These are phyloP conservation scores for Tetradesmus lagerheimii DNA, from an alignment of 139 green algal genomes.

Conservation along the genomic window DNA sequence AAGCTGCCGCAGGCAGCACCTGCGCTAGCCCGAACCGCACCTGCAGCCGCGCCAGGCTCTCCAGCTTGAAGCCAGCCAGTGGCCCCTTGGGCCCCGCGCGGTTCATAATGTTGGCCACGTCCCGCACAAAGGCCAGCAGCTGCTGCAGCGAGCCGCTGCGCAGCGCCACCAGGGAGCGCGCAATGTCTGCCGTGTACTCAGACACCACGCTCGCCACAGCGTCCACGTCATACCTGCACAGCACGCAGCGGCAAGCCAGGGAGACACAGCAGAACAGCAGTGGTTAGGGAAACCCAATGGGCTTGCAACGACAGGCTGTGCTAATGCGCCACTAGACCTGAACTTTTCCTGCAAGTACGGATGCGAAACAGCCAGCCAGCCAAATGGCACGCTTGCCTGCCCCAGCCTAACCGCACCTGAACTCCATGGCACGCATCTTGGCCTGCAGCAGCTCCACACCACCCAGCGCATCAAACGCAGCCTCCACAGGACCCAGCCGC, in stretches of 20 bases:
- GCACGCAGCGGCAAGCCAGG: not conserved
- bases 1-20: not conserved
- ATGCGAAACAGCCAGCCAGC: too few relatives aligned
- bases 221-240: constrained; percentile 29
- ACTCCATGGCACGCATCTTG: constrained; percentile 43
- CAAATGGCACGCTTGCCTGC: too few relatives aligned
- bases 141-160: constrained; percentile 31
- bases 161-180: not conserved
- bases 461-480: constrained; percentile 22
- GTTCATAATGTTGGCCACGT: constrained; percentile 46
- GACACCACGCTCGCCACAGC: not conserved
- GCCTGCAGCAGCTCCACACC: constrained; percentile 23
- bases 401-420: not conserved
- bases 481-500: constrained; percentile 36
- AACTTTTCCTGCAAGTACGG: too few relatives aligned
- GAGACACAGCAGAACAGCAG: too few relatives aligned
- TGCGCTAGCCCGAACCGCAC: too few relatives aligned
- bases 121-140: constrained; percentile 34
- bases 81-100: not conserved
- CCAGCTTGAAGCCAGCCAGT: constrained; percentile 41
- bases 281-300: too few relatives aligned
- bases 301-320: too few relatives aligned
- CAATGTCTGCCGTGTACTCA: constrained; percentile 11
- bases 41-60: constrained; percentile 28
- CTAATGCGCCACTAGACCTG: too few relatives aligned